Base-by-base conservation (phyloP, 306 rosid species). In the Vicia faba region DNA sequence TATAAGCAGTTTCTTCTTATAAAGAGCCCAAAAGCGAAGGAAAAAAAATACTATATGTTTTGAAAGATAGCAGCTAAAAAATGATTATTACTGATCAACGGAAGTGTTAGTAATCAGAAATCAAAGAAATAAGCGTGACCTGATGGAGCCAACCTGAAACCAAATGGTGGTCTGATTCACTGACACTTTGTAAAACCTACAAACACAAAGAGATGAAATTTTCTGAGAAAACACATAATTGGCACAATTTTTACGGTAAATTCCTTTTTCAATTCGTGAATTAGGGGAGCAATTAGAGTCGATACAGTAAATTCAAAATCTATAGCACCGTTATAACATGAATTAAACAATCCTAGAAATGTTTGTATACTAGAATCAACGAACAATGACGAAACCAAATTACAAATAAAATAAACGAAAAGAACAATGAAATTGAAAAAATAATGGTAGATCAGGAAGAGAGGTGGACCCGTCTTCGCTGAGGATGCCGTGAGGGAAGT, bases 81-180 rank as follows among this genome's bases (percentile, higher is more conserved):
- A 33, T 33, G 0, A 33, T 1, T 7, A 33, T 10, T 29, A 7
- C n/a, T 73, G 65, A 53, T 63, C 4, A 61, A 66, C 26, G 46
- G 8, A 46, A 64, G 53, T 49, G 46, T 1, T 23, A 68, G 46
- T 69, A 64, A 15, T 45, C 38, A 43, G 73, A 82, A 84, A 71
- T 65, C 80, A 85, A 77, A 83, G 83, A 80, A 71, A 64, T 61
- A 80, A 82, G 86, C 68, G 96, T 83, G 87, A 88, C 92, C 97
- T 90, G 95, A 83, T 84, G 82, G 78, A 84, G 95, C 99, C 81
- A 90, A 93, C 99, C 99, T 93, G 99, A 93, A 93, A 90, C 99
- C 99, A 93, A 71, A 88, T 75, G 62, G 87, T 75, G 20, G 92
- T 85, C 76, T 76, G 85, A 59, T 93, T 93, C 60, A 18, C 87